Base-by-base conservation (phyloP, 2,329 filamentous ascomycete genomes). In the Phaeomoniella chlamydospora region DNA sequence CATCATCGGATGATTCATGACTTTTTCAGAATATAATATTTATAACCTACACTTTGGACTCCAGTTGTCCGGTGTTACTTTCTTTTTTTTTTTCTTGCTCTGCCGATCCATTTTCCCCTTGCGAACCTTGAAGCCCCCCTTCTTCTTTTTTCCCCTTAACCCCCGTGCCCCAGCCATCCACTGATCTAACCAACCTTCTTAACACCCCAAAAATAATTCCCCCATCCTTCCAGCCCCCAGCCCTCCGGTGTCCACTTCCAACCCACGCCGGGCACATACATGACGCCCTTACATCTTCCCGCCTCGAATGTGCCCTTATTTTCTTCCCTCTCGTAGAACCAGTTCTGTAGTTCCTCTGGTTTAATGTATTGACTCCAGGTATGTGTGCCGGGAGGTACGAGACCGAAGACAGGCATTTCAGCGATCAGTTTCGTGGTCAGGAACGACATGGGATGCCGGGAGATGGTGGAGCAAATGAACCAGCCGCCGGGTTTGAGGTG, bases 361-460 rank as follows among this genome's bases (percentile, higher is more conserved):
- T 94, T 90, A 45, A 98, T 78, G 60, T 96, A 98, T 63, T 96
- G 93, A 43, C 69, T 68, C 90, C 90, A 98, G 56, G 94, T 86
- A 60, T 98, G 90, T 33, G 90, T 98, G 2, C 90, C 90, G 44
- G 72, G 74, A 6, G 90, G 90, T 38, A 98, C 90, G 41, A 96
- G 84, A 4, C 82, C 68, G 26, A 65, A 53, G 3, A 61, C 52
- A 49, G 39, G 94, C 54, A 60, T 83, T 62, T 98, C 90, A 0
- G 90, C 90, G 43, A 94, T 69, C 15, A 96, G 63, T 50, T 94
- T 94, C 2, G 92, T 98, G 10, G 88, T 86, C 33, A 94, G 58
- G 79, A 85, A 98, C 46, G 83, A 90, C 42, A 75, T 75, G 70
- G 83, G 82, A 2, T 85, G 93, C 43, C 90, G 69, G 35, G 90